Evolutionary conservation across 345 rosid species (phyloP).

Genomic region (Eucalyptus tenuipes): DNA sequence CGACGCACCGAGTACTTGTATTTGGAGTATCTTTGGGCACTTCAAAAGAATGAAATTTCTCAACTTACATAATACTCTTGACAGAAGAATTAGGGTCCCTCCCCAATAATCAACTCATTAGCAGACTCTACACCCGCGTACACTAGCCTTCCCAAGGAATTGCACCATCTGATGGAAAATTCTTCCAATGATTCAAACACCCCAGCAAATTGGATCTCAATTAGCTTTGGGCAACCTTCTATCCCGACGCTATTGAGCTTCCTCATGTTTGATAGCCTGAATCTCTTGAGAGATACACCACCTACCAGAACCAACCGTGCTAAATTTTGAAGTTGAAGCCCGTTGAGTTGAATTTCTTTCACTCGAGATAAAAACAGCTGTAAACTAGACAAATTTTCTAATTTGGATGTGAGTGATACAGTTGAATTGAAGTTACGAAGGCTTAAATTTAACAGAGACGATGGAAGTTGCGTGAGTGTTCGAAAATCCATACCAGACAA

Average conservation of each 20-base stretch:
- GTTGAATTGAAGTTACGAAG: rapidly evolving
- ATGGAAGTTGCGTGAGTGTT: not conserved
- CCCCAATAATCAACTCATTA: not conserved
- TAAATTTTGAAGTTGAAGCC: not conserved
- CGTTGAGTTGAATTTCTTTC: not conserved
- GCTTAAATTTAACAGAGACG: not conserved
- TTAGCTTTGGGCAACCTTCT: rapidly evolving
- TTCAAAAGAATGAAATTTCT: rapidly evolving
- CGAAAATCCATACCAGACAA: not conserved
- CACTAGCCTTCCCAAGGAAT: not conserved
- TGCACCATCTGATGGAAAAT: rapidly evolving
- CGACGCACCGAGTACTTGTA: not conserved
- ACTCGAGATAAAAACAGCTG: rapidly evolving
- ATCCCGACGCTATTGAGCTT: rapidly evolving
- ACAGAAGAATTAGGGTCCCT: not conserved
- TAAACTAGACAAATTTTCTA: not conserved
- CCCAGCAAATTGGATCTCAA: not conserved
- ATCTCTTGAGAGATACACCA: rapidly evolving
- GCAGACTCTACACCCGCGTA: not conserved
- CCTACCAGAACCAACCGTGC: rapidly evolving
- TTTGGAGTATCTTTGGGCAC: not conserved
- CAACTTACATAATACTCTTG: not conserved
- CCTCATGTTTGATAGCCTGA: not conserved
- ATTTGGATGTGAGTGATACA: not conserved
- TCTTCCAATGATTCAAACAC: rapidly evolving